These are phyloP conservation scores for Gracilaria domingensis DNA, from an alignment of 23 red algal species.

Conservation along the genomic window DNA sequence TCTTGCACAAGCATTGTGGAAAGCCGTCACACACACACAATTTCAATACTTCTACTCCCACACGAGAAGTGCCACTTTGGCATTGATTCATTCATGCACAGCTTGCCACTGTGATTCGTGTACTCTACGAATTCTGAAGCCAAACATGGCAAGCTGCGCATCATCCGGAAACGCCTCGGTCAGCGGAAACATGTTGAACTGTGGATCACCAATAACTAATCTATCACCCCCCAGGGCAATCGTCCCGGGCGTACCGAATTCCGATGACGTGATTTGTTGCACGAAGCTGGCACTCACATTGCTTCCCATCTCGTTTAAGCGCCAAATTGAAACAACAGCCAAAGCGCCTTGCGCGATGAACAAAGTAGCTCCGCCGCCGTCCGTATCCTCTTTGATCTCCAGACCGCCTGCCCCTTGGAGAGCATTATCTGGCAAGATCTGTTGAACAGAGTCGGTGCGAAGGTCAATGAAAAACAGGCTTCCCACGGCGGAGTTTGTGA, in stretches of 20 bases:
- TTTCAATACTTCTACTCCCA: too few species aligned
- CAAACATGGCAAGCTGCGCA: not conserved
- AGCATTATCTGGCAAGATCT: not conserved
- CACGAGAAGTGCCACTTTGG: too few species aligned
- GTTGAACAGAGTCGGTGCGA: not conserved
- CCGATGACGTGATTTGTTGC: constrained; percentile 15
- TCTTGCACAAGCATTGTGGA: too few species aligned
- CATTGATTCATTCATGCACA: too few species aligned
- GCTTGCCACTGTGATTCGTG: too few species aligned
- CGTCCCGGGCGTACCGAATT: constrained; percentile 30
- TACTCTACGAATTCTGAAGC: not conserved
- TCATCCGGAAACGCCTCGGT: not conserved
- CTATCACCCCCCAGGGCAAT: constrained; percentile 6
- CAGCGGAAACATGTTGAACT: not conserved
- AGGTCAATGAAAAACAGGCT: constrained; percentile 37
- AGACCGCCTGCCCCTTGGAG: constrained; percentile 37
- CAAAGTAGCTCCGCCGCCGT: not conserved
- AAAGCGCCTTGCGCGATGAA: constrained; percentile 22
- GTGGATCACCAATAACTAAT: constrained; percentile 28
- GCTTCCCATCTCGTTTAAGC: not conserved
- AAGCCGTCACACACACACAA: too few species aligned
- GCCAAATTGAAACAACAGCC: constrained; percentile 26
- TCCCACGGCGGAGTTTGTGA: not conserved
- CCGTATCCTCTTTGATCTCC: not conserved
- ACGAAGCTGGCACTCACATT: constrained; percentile 14